Evolutionary conservation across 371 early-diverging fungal genomes (phyloP).

Genomic region (Apophysomyces variabilis): DNA sequence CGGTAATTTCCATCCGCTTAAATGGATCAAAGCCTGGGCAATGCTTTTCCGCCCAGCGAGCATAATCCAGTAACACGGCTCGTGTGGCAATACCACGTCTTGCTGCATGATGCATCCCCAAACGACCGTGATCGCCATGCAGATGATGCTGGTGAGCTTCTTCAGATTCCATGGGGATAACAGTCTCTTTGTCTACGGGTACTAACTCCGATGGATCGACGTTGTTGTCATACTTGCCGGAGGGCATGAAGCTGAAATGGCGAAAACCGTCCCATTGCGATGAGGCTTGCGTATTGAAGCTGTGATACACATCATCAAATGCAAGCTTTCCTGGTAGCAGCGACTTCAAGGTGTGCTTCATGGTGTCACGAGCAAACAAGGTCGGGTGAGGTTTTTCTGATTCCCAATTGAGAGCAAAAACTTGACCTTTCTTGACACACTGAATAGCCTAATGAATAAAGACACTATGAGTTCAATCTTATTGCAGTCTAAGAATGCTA

Average conservation of each 20-base stretch:
- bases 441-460: constrained; percentile 13
- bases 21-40: constrained; percentile 20
- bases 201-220: not conserved
- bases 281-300: constrained; percentile 21
- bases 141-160: not conserved
- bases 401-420: constrained; percentile 19
- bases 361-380: constrained; percentile 12
- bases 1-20: constrained; percentile 15
- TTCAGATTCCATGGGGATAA: not conserved
- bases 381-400: constrained; percentile 14
- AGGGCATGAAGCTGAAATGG: constrained; percentile 11
- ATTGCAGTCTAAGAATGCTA: too few relatives aligned
- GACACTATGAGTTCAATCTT: too few relatives aligned
- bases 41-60: constrained; percentile 17
- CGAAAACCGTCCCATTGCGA: constrained; percentile 26
- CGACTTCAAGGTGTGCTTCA: constrained; percentile 8
- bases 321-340: not conserved
- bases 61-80: constrained; percentile 21
- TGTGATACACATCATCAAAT: constrained; percentile 21
- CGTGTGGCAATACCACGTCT: constrained; percentile 22
- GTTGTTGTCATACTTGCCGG: constrained; percentile 16
- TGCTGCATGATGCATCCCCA: constrained; percentile 25
- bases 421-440: constrained; percentile 14
- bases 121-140: constrained; percentile 12
- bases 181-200: not conserved